Base-by-base conservation (phyloP, 1,284 basidiomycete species). In the Pisolithus thermaeus region DNA sequence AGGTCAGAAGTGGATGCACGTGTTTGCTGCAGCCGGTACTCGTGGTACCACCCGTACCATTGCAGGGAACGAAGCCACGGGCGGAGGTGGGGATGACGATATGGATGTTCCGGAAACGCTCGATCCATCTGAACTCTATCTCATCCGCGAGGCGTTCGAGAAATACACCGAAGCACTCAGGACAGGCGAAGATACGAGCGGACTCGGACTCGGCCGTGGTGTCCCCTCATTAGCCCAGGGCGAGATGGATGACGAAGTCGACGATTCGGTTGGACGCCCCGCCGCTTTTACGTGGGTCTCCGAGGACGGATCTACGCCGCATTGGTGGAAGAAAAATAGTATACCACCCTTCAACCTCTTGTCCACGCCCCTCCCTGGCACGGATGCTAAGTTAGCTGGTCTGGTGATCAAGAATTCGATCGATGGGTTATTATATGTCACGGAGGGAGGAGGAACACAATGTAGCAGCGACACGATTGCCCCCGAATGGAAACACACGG, bases 91-190 rank as follows among this genome's bases (percentile, higher is more conserved):
- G n/a, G 62, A 61, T 7, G 74, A 76, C n/a, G 79, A 87, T 52
- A 71, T 76, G 11, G 88, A 92, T 45, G 91, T 97, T 1, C 82
- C 87, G 0, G 96, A 98, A 71, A 95, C 92, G 5, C 73, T 97
- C 49, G 88, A 94, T 59, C 85, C 91, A 1, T 87, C 84, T 0
- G 87, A 92, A 60, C 77, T 97, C 16, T 81, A 81, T 59, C 72
- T 75, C 11, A 88, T 97, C 58, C 79, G 88, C 18, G 90, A 94
- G 61, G 73, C 83, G 5, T 70, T 94, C 48, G 90, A 93, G 62
- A 93, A 94, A 70, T 94, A 90, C 68, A 93, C 91, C 0, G 69
- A 75, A 4, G 75, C 81, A 22, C 64, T 87, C 47, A 72, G 70
- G 41, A 73, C 68, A 43, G 81, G 78, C 0, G 75, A 79, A n/a